Conservation (phyloP, 1,139 yeast species). For the Yamadazyma mexicana region DNA sequence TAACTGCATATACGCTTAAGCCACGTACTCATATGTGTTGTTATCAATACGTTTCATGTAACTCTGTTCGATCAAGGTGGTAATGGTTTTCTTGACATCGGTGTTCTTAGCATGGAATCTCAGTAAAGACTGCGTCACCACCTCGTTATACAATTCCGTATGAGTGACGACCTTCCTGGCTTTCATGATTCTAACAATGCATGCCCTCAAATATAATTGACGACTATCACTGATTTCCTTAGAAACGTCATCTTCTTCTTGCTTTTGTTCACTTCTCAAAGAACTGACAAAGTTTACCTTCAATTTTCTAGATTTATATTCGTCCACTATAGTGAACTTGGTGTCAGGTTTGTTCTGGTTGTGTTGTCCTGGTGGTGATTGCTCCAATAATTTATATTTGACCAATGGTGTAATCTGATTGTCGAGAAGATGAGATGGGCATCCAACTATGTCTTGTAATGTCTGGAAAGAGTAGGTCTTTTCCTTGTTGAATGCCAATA, state of each 20-base stretch:
- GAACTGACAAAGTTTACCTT: slow-evolving; percentile 85
- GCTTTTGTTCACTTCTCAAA: slow-evolving; percentile 72
- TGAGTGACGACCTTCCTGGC: slow-evolving; percentile 81
- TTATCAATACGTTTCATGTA: slow-evolving; percentile 78
- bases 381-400: slow-evolving; percentile 73
- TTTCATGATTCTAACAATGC: slow-evolving; percentile 96
- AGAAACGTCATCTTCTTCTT: slow-evolving; percentile 79
- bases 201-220: slow-evolving; percentile 83
- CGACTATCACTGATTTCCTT: slow-evolving; percentile 87
- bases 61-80: slow-evolving; percentile 80
- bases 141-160: slow-evolving; percentile 81
- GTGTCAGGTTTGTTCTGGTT: slow-evolving; percentile 53
- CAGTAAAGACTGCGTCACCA: slow-evolving; percentile 80
- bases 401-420: slow-evolving; percentile 77
- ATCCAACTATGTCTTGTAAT: slow-evolving; percentile 65
- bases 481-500: slow-evolving; percentile 73
- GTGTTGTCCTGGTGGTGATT: slow-evolving; percentile 58
- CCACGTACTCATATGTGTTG: slow-evolving; percentile 73
- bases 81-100: slow-evolving; percentile 86
- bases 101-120: slow-evolving; percentile 84
- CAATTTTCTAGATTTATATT: slow-evolving; percentile 81
- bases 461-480: slow-evolving; percentile 61
- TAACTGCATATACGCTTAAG: slow-evolving; percentile 17
- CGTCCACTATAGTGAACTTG: slow-evolving; percentile 68
- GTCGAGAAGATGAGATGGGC: slow-evolving; percentile 64